These are phyloP conservation scores for Conticribra guillardii DNA, from an alignment of 108 stramenopile species.

Conservation along the genomic window DNA sequence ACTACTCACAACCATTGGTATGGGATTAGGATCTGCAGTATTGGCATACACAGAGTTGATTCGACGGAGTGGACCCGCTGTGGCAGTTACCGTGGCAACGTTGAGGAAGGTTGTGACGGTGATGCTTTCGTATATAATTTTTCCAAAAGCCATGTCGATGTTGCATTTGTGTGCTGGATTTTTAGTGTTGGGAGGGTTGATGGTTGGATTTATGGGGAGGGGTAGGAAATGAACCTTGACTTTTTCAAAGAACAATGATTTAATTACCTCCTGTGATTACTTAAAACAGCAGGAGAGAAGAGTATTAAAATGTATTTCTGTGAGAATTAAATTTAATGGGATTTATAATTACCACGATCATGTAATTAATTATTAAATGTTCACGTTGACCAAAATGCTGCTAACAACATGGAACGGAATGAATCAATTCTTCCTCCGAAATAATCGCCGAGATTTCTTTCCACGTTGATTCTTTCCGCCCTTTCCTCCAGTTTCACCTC, in stretches of 20 bases:
- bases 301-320: no score
- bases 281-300: no score
- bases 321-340: no score
- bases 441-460: slow-evolving; percentile 28
- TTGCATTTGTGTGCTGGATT: slow-evolving; percentile 11
- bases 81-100: slow-evolving; percentile 69
- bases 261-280: no score
- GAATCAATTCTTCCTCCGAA: neutral
- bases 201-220: slow-evolving; percentile 14
- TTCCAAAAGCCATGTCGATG: slow-evolving; percentile 39
- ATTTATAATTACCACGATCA: no score
- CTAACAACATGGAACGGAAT: no score
- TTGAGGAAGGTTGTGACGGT: slow-evolving; percentile 58
- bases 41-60: slow-evolving; percentile 69
- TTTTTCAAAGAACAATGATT: neutral
- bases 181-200: slow-evolving; percentile 20
- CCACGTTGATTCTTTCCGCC: slow-evolving; percentile 27
- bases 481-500: slow-evolving; percentile 6
- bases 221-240: slow-evolving; percentile 9
- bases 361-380: no score
- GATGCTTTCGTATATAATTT: slow-evolving; percentile 59
- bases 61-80: slow-evolving; percentile 48
- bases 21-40: slow-evolving; percentile 61
- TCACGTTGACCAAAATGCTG: no score
- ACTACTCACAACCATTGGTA: slow-evolving; percentile 53